These are phyloP conservation scores for Hysterium pulicare DNA, from an alignment of 2,329 filamentous ascomycete genomes.

Conservation along the genomic window DNA sequence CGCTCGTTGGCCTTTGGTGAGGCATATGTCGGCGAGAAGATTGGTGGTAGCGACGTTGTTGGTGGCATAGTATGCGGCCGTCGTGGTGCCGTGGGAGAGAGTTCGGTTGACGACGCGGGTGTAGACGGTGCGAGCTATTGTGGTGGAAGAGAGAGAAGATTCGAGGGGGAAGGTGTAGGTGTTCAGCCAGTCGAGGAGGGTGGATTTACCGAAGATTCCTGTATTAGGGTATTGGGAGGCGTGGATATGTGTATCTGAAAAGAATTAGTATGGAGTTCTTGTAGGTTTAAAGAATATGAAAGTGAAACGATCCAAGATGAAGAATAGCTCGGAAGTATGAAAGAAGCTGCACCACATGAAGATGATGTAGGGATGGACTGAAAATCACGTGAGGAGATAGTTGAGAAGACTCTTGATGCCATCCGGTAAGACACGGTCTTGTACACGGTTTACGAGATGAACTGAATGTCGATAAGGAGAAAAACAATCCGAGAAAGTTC, in stretches of 20 bases:
- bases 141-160: slow-evolving; percentile 63
- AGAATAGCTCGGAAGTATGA: no score
- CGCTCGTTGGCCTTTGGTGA: slow-evolving; percentile 77
- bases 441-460: no score
- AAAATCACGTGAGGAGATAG: neutral
- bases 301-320: neutral
- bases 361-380: neutral
- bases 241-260: slow-evolving; percentile 86
- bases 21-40: slow-evolving; percentile 78
- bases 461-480: no score
- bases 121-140: slow-evolving; percentile 70
- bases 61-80: slow-evolving; percentile 91
- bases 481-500: no score
- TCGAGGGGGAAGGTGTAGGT: slow-evolving; percentile 96
- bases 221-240: slow-evolving; percentile 92
- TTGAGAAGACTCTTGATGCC: no score
- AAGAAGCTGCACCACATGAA: no score
- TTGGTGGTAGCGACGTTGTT: slow-evolving; percentile 86
- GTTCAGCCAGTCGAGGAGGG: slow-evolving; percentile 88
- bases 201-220: slow-evolving; percentile 90
- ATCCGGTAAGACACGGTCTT: no score
- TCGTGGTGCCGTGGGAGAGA: slow-evolving; percentile 86
- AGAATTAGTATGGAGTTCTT: slow-evolving; percentile 19
- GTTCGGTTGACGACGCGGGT: slow-evolving; percentile 73
- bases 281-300: neutral